Base-by-base conservation (phyloP, 768 basidiomycete species). In the Lactarius vividus region DNA sequence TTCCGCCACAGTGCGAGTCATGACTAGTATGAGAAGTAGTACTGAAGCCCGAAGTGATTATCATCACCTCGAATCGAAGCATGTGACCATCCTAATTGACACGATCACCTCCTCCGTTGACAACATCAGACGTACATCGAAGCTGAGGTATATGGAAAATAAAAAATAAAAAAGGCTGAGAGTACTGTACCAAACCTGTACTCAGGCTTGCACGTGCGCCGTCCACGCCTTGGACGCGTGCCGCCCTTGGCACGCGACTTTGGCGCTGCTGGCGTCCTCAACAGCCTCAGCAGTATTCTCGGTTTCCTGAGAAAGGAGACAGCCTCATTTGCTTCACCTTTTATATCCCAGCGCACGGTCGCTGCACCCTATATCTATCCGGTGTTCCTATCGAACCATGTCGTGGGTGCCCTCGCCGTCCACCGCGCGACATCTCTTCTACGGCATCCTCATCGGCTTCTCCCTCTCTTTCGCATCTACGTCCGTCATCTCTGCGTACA, bases 381-480 rank as follows among this genome's bases (percentile, higher is more conserved):
- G 33, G 26, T 40, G 29, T 60, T 18, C 20, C 15, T 35, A 28
- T 23, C 28, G 59, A 33, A 40, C 16, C 57, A 70, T 70, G 66
- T 64, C 72, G n/a, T 71, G 74, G 68, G 35, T 75, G 1, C 69
- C 70, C n/a, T 59, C 72, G 5, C 69, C 71, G n/a, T 53, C 72
- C 31, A 71, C 74, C 10, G 64, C 75, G 11, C 75, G 75, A 7
- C 78, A 80, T 49, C 42, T 83, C 0, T 69, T 79, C 40, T 80
- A 75, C 52, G 89, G 89, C 62, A 73, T 94, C 35, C 60, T 94
- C 40, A 72, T 94, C 18, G 95, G 94, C 0, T 82, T 94, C 66
- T 87, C 89, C 0, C 77, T 96, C 49, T 92, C 92, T 0, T 65
- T 90, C 4, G 88, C 92, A 0, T 85, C 86, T 6, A 87, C 88